Evolutionary conservation across 2,329 filamentous ascomycete genomes (phyloP).

Genomic region (Epichloe sylvatica): DNA sequence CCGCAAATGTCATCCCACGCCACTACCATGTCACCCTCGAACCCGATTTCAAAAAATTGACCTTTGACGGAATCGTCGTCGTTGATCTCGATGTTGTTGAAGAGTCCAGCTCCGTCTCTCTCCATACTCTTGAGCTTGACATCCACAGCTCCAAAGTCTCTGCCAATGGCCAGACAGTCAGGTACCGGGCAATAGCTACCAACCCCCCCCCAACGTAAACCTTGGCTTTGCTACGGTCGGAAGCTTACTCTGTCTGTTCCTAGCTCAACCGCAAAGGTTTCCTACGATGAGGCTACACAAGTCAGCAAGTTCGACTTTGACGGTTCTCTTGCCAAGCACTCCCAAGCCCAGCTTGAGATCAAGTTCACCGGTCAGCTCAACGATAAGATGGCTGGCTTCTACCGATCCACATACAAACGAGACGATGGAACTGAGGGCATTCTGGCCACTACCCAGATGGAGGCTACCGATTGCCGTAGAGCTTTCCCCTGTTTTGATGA

Average conservation of each 20-base stretch:
- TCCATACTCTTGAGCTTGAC: slow-evolving; percentile 79
- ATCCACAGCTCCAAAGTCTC: slow-evolving; percentile 49
- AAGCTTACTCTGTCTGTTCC: background rate
- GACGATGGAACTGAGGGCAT: slow-evolving; percentile 65
- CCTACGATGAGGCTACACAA: slow-evolving; percentile 67
- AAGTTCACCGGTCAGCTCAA: slow-evolving; percentile 67
- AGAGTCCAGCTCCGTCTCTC: slow-evolving; percentile 69
- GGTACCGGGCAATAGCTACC: slow-evolving; percentile 15
- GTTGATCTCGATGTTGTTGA: slow-evolving; percentile 81
- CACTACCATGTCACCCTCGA: slow-evolving; percentile 90
- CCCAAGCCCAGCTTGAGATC: slow-evolving; percentile 51
- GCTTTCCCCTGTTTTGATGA: slow-evolving; percentile 97
- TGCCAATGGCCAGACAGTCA: slow-evolving; percentile 35
- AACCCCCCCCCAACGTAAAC: background rate
- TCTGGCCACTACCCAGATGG: slow-evolving; percentile 89
- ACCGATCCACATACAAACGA: slow-evolving; percentile 84
- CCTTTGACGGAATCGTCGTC: slow-evolving; percentile 64
- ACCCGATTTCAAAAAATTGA: slow-evolving; percentile 77
- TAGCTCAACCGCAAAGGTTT: slow-evolving; percentile 30
- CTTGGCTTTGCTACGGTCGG: too few species aligned
- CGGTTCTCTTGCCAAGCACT: slow-evolving; percentile 56
- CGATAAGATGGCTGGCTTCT: slow-evolving; percentile 96
- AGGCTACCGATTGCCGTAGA: slow-evolving; percentile 82
- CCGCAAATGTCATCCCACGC: slow-evolving; percentile 77
- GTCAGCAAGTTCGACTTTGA: slow-evolving; percentile 70